Conservation (phyloP, 2,329 filamentous ascomycete genomes). For the Pseudogymnoascus sp. region DNA sequence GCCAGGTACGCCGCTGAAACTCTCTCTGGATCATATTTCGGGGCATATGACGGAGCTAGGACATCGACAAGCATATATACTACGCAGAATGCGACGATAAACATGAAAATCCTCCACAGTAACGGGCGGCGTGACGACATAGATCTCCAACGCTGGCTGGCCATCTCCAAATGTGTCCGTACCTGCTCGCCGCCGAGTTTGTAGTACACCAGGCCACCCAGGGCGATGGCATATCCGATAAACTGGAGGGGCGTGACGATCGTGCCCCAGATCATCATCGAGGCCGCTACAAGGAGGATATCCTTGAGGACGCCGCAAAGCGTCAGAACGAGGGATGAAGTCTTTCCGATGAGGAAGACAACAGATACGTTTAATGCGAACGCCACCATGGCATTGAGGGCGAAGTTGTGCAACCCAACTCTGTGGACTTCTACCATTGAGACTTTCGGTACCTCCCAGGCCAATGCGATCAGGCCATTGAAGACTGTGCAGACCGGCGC, state of each 20-base stretch:
- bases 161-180: constrained; percentile 70
- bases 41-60: constrained; percentile 53
- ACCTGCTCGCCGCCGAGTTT: constrained; percentile 79
- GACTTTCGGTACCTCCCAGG: constrained; percentile 67
- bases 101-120: constrained; percentile 69
- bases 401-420: constrained; percentile 65
- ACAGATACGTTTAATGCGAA: constrained; percentile 81
- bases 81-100: constrained; percentile 53
- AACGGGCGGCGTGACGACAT: constrained; percentile 68
- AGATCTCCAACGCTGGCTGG: constrained; percentile 76
- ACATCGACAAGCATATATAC: constrained; percentile 66
- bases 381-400: constrained; percentile 70
- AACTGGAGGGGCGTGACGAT: constrained; percentile 68
- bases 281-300: constrained; percentile 71
- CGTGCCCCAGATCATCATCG: constrained; percentile 76
- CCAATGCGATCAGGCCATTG: constrained; percentile 66
- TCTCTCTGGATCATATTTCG: constrained; percentile 43
- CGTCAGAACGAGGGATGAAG: constrained; percentile 77
- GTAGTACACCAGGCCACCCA: constrained; percentile 75
- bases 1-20: not conserved
- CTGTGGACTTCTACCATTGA: constrained; percentile 63
- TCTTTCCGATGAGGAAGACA: constrained; percentile 83
- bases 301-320: constrained; percentile 85
- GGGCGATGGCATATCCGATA: constrained; percentile 76
- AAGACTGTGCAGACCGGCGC: constrained; percentile 76